Conservation (phyloP, 2,329 filamentous ascomycete species). For the Aquanectria penicillioides region DNA sequence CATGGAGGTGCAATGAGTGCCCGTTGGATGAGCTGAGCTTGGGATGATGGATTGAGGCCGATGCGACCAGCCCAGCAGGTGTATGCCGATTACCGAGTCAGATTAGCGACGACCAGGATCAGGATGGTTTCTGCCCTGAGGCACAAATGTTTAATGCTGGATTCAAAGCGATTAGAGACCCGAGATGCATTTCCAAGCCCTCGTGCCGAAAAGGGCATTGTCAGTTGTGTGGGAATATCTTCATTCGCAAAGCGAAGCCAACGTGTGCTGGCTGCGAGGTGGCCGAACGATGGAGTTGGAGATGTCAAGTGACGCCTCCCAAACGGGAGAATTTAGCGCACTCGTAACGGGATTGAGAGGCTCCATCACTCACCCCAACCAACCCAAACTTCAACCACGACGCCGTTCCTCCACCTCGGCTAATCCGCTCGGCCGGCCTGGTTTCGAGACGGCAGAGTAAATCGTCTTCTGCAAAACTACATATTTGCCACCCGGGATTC, state of each 20-base stretch:
- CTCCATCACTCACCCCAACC: slow-evolving; percentile 9
- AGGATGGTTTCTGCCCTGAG: neutral
- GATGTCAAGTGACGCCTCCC: slow-evolving; percentile 34
- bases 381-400: slow-evolving; percentile 25
- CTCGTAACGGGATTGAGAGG: neutral
- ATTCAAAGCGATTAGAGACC: neutral
- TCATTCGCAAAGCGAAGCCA: too few species aligned
- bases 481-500: neutral
- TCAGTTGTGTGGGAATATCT: too few species aligned
- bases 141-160: neutral
- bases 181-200: neutral
- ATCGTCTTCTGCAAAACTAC: neutral
- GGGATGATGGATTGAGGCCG: neutral
- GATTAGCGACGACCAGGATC: slow-evolving; percentile 18
- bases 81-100: slow-evolving; percentile 9
- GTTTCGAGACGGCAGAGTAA: neutral
- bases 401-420: slow-evolving; percentile 11
- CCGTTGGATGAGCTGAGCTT: too few species aligned
- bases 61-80: neutral
- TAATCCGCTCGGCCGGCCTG: neutral
- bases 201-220: too few species aligned
- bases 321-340: slow-evolving; percentile 29
- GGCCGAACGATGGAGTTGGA: neutral
- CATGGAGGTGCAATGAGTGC: neutral
- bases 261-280: neutral